phyloP scores from a whole-genome alignment of 2,329 filamentous ascomycete species.

The Emmonsiellopsis sp. region DNA sequence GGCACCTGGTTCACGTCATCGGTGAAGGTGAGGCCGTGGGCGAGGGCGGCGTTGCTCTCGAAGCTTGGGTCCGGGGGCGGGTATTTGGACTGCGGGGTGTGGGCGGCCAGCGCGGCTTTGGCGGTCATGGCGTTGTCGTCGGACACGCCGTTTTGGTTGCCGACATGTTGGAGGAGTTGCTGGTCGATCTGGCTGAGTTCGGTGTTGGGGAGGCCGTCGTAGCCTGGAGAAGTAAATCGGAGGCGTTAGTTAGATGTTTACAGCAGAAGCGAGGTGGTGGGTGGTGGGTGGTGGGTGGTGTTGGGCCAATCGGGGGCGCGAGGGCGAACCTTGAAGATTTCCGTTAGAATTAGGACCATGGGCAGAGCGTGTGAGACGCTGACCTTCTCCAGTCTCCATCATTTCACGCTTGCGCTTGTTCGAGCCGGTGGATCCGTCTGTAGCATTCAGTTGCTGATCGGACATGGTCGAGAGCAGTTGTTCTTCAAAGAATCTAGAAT shows the following conservation, averaged over 20 bases:
- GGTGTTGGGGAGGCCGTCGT: conserved; percentile 30
- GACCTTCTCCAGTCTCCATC: conserved; percentile 31
- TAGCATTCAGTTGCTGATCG: conserved; percentile 27
- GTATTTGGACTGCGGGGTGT: conserved; percentile 36
- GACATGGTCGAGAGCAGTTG: conserved; percentile 22
- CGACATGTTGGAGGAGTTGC: conserved; percentile 40
- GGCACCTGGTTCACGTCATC: conserved; percentile 31
- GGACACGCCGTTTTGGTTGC: conserved; percentile 45
- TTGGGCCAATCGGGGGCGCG: neutral
- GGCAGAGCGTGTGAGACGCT: conserved; percentile 33
- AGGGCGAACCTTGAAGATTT: conserved; percentile 22
- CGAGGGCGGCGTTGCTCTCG: conserved; percentile 9
- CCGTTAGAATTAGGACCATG: conserved; percentile 18
- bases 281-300: too few relatives aligned
- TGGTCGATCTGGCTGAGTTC: conserved; percentile 36
- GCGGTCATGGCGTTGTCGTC: conserved; percentile 39
- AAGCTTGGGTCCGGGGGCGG: conserved; percentile 22
- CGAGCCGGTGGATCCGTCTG: conserved; percentile 13
- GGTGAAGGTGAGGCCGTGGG: conserved; percentile 17
- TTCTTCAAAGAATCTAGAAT: too few relatives aligned
- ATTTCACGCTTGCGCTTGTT: conserved; percentile 36
- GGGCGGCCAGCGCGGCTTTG: conserved; percentile 38
- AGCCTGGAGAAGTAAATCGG: conserved; percentile 25
- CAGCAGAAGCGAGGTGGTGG: too few relatives aligned
- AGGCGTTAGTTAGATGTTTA: neutral